Conservation (phyloP, 2,329 filamentous ascomycete species). For the Sclerotinia nivalis region DNA sequence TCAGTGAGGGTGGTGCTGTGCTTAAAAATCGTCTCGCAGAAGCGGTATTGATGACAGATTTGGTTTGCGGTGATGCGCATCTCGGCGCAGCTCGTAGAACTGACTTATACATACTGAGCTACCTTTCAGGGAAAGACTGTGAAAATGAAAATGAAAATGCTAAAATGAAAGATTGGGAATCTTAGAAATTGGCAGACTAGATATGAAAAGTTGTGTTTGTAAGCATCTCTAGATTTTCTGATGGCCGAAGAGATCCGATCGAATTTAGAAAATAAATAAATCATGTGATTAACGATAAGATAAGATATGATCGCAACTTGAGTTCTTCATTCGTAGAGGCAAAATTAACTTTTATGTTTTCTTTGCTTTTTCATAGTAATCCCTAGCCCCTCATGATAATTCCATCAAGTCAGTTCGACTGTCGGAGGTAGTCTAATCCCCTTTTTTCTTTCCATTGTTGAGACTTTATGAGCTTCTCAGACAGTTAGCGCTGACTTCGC, state of each 20-base stretch:
- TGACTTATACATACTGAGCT: slow-evolving; percentile 36
- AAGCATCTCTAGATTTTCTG: slow-evolving; percentile 32
- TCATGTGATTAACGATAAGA: slow-evolving; percentile 21
- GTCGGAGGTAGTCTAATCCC: neutral
- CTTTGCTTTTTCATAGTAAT: neutral
- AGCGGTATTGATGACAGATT: slow-evolving; percentile 25
- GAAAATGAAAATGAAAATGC: slow-evolving; percentile 9
- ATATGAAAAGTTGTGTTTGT: slow-evolving; percentile 33
- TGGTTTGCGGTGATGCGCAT: slow-evolving; percentile 29
- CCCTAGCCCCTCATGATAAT: neutral
- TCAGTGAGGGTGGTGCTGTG: slow-evolving; percentile 59
- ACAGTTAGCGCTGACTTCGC: neutral
- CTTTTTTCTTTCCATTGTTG: neutral
- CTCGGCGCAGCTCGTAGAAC: slow-evolving; percentile 35
- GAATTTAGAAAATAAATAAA: neutral
- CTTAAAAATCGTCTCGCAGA: slow-evolving; percentile 53
- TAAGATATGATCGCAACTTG: slow-evolving; percentile 7
- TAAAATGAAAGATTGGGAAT: slow-evolving; percentile 33
- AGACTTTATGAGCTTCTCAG: neutral
- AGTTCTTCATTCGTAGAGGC: neutral
- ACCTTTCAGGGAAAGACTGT: slow-evolving; percentile 24
- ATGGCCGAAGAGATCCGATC: neutral
- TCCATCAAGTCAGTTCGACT: neutral
- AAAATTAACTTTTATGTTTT: neutral
- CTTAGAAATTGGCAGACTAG: neutral